These are phyloP conservation scores for Neurospora sp. DNA, from an alignment of 495 filamentous ascomycete species.

Conservation along the genomic window DNA sequence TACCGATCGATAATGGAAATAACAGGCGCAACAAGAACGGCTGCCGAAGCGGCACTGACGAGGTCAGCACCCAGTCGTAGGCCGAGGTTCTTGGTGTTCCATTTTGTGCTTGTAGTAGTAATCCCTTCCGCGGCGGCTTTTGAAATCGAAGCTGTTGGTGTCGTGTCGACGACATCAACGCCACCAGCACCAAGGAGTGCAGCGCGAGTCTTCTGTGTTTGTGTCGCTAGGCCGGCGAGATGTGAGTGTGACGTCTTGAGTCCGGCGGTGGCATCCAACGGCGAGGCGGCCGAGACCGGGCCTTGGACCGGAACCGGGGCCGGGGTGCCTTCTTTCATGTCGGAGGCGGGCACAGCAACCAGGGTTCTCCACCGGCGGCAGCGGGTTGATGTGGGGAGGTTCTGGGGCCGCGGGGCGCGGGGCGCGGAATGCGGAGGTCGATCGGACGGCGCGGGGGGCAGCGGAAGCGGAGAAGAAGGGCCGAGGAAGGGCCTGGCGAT, in stretches of 20 bases:
- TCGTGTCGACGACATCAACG: not conserved
- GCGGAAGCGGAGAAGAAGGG: not conserved
- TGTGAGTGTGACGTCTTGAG: not conserved
- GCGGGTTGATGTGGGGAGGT: not conserved
- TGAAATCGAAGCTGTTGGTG: not conserved
- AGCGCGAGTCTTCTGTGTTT: not conserved
- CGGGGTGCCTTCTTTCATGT: not conserved
- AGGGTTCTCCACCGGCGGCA: not conserved
- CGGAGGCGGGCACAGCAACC: not conserved
- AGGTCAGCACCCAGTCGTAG: conserved; percentile 63
- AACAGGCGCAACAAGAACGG: conserved; percentile 73
- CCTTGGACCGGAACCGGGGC: no score
- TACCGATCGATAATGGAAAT: conserved; percentile 91
- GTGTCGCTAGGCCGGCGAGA: not conserved
- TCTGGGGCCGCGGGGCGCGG: not conserved
- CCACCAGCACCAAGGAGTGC: not conserved
- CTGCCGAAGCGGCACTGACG: conserved; percentile 63
- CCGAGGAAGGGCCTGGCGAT: not conserved
- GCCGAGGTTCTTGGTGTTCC: conserved; percentile 71
- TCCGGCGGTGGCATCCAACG: not conserved
- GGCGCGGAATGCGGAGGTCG: not conserved
- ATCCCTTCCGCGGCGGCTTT: not conserved
- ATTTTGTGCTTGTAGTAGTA: conserved; percentile 24
- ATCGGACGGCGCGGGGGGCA: not conserved
- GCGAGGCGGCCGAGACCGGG: not conserved